These are phyloP conservation scores for Puccinia triticina DNA, from an alignment of 1,284 basidiomycete genomes.

Conservation along the genomic window DNA sequence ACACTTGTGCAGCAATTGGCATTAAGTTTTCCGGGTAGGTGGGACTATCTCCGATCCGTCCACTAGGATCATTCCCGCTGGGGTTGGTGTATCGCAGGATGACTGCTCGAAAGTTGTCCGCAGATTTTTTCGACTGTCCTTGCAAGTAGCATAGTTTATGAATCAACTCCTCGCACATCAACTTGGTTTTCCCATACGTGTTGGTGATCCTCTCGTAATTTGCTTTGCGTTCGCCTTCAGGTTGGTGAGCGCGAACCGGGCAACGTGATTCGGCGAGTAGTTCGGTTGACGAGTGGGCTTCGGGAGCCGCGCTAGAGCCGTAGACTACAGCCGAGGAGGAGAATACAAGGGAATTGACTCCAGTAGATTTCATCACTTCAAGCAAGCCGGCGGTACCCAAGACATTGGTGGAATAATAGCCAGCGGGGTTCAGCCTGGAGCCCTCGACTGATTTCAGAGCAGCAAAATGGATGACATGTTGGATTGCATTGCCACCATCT, in stretches of 20 bases:
- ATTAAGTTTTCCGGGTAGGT: slow-evolving; percentile 55
- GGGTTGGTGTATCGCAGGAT: slow-evolving; percentile 56
- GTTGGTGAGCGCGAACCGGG: slow-evolving; percentile 16
- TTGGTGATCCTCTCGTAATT: slow-evolving; percentile 29
- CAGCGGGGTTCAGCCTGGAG: slow-evolving; percentile 32
- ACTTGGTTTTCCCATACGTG: slow-evolving; percentile 44
- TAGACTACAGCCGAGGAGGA: slow-evolving; percentile 50
- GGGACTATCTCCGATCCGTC: slow-evolving; percentile 55
- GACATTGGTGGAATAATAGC: slow-evolving; percentile 48
- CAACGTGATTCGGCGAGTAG: slow-evolving; percentile 34
- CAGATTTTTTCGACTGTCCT: neutral
- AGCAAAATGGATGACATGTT: slow-evolving; percentile 50
- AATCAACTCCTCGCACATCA: slow-evolving; percentile 50
- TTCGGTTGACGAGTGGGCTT: neutral
- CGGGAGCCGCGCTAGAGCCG: slow-evolving; percentile 7
- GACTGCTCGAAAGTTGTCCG: slow-evolving; percentile 37
- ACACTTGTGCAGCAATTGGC: slow-evolving; percentile 55
- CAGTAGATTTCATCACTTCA: slow-evolving; percentile 20
- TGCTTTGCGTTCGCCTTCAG: slow-evolving; percentile 14
- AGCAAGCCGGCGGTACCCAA: slow-evolving; percentile 32
- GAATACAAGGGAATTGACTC: slow-evolving; percentile 35
- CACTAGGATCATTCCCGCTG: slow-evolving; percentile 55
- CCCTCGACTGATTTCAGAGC: slow-evolving; percentile 41
- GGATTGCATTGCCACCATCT: slow-evolving; percentile 27
- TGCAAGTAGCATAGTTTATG: slow-evolving; percentile 20